phyloP scores from a whole-genome alignment of 164 flowering plant genomes.

The Tinospora cordifolia region DNA sequence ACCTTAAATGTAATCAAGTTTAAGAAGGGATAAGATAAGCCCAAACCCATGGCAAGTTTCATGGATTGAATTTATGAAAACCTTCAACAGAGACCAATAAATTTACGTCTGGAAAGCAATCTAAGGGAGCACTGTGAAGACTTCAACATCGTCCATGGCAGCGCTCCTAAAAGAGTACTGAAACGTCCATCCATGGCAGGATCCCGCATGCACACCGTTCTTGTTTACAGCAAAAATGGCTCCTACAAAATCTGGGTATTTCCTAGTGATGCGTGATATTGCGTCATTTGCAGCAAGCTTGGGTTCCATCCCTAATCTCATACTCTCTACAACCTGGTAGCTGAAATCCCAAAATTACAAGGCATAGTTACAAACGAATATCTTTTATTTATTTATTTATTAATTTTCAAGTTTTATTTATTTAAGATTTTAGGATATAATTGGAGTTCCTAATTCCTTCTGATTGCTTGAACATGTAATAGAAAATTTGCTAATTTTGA shows the following conservation, averaged over 20 bases:
- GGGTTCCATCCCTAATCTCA: constrained; percentile 88
- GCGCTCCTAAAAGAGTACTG: constrained; percentile 72
- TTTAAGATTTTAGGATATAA: not conserved
- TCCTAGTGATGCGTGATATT: constrained; percentile 65
- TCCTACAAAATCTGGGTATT: constrained; percentile 81
- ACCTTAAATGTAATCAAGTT: too few relatives aligned
- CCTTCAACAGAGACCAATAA: not conserved
- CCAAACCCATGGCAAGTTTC: too few relatives aligned
- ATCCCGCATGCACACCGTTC: constrained; percentile 76
- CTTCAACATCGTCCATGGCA: constrained; percentile 55
- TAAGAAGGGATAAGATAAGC: too few relatives aligned
- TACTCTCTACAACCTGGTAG: constrained; percentile 93
- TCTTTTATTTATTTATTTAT: too few relatives aligned
- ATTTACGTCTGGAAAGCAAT: not conserved
- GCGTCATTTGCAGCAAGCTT: constrained; percentile 77
- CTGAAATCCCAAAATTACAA: constrained; percentile 31
- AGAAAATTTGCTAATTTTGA: not conserved
- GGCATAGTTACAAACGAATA: not conserved
- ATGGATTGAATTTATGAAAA: not conserved
- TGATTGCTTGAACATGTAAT: too few relatives aligned
- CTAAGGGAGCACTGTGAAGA: constrained; percentile 63
- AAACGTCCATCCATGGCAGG: constrained; percentile 96
- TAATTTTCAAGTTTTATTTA: too few relatives aligned
- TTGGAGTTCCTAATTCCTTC: not conserved
- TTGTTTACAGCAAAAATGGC: constrained; percentile 72